phyloP scores from a whole-genome alignment of 1,284 basidiomycete species.

The Austroboletus novae-zelandiae region DNA sequence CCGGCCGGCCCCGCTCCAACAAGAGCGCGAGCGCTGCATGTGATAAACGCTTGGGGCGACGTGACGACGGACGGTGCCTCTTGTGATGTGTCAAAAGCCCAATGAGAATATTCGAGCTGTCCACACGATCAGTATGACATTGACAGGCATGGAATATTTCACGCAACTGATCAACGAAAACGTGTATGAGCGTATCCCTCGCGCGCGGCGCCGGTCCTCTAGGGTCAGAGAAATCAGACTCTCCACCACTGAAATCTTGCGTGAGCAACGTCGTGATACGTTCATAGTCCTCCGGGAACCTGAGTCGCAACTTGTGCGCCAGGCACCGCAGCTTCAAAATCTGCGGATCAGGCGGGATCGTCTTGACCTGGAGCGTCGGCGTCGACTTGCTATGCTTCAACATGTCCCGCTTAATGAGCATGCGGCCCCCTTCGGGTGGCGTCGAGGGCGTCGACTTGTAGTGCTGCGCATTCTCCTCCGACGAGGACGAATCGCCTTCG shows the following conservation, averaged over 20 bases:
- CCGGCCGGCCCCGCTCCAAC: constrained; percentile 68
- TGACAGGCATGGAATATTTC: not conserved
- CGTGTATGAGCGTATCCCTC: constrained; percentile 67
- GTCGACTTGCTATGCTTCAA: constrained; percentile 46
- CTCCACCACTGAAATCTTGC: constrained; percentile 37
- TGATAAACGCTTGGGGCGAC: constrained; percentile 48
- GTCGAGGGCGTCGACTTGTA: constrained; percentile 40
- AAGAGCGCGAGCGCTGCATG: constrained; percentile 70
- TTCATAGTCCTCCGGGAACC: constrained; percentile 54
- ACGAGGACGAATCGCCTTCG: constrained; percentile 34
- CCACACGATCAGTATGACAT: not conserved
- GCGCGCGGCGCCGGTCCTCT: constrained; percentile 46
- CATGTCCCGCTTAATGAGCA: constrained; percentile 19
- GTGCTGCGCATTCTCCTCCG: constrained; percentile 28
- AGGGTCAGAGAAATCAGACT: constrained; percentile 40
- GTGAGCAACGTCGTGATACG: constrained; percentile 46
- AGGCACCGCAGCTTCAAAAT: constrained; percentile 52
- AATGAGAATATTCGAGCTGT: constrained; percentile 81
- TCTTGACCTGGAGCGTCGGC: constrained; percentile 36
- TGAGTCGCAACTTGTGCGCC: constrained; percentile 52
- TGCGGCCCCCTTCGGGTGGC: constrained; percentile 26
- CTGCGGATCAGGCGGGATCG: constrained; percentile 46
- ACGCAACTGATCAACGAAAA: constrained; percentile 84
- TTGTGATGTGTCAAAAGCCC: constrained; percentile 68
- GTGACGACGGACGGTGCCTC: constrained; percentile 42